Base-by-base conservation (phyloP, 2,329 filamentous ascomycete species). In the Talaromyces rugulosus region DNA sequence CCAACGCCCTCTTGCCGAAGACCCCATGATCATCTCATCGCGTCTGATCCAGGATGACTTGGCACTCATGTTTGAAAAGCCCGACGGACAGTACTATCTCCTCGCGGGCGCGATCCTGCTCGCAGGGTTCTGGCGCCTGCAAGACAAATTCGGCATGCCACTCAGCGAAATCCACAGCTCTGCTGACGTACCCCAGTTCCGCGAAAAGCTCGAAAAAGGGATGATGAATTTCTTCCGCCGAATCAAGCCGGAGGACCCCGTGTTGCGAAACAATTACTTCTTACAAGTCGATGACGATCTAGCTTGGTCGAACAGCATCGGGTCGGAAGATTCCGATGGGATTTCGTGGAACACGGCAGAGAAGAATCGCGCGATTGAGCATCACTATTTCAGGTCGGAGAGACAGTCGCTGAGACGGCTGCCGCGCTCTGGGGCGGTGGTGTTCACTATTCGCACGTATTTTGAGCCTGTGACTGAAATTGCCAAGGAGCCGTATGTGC, bases 211-310 rank as follows among this genome's bases (percentile, higher is more conserved):
- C 11, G 87, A 92, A 71, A 87, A 86, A 63, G 89, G 89, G 12
- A 94, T 93, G 90, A 83, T 83, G 78, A 91, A 89, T 72, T 92
- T 96, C 78, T 95, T 96, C 78, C 81, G 85, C 0, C 80, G 91
- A 0, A 74, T 95, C 0, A 82, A 84, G 69, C 88, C 89, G 1
- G 87, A 91, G 50, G 85, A 86, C 52, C 83, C 87, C 0, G 84
- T 89, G 28, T 68, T 86, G 23, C 81, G 91, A 62, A 91, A 93
- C 72, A 94, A 95, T 72, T 96, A 95, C 76, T 96, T 96, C 78
- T 84, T 96, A 65, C 91, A 96, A 76, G 90, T 95, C 1, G 91
- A 96, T 70, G 90, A 92, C 61, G 76, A 83, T 5, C 79, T 96
- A 1, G 80, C 89, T 0, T 96, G 91, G 91, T 90, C 87, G 63